Base-by-base conservation (phyloP, 1,284 basidiomycete species). In the Moesziomyces globuligerus region DNA sequence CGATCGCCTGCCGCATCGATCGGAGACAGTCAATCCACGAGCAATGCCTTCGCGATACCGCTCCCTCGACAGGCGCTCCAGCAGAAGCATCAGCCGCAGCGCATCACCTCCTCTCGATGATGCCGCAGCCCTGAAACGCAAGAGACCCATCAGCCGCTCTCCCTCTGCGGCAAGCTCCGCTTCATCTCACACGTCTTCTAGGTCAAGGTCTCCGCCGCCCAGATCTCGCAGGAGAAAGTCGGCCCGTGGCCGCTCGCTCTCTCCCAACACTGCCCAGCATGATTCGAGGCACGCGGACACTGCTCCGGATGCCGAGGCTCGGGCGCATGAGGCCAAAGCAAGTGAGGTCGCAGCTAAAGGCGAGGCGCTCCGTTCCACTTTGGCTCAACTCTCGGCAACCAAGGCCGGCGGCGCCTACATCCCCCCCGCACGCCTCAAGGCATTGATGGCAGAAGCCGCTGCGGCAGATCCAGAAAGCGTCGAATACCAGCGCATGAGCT, bases 391-490 rank as follows among this genome's bases (percentile, higher is more conserved):
- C 23, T 61, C 80, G 0, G 52, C 65, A 4, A 84, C 81, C 21
- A 89, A 91, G 26, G 92, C 91, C 7, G 96, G 95, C 8, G 96
- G 95, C 28, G 93, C 96, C 10, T 99, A 99, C 82, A 90, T 99
- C 76, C 95, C 95, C 1, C 96, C 96, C 8, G 94, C 94, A 25
- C 89, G 80, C 15, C 64, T 98, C 42, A 88, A 92, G 48, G 94
- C 94, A 1, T 86, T 99, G 83, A 93, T 96, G 83, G 91, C 89
- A 23, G 92, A 93, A 46, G 81, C 81, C 23, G 92, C 90, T 7
- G 82, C 85, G 10, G 86, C 88, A 62, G 93, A 98, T 86, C 94
- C 95, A 83, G 86, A 87, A 48, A 91, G 92, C 72, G 81, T 90
- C n/a, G 94, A 97, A 84, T 98, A 91, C 83, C 96, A 98, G 84